A percentile compares a stretch with the other conserved stretches of the same genome.
phyloP scores from a whole-genome alignment of 2,329 filamentous ascomycete genomes.

The Penicillium sp. region DNA sequence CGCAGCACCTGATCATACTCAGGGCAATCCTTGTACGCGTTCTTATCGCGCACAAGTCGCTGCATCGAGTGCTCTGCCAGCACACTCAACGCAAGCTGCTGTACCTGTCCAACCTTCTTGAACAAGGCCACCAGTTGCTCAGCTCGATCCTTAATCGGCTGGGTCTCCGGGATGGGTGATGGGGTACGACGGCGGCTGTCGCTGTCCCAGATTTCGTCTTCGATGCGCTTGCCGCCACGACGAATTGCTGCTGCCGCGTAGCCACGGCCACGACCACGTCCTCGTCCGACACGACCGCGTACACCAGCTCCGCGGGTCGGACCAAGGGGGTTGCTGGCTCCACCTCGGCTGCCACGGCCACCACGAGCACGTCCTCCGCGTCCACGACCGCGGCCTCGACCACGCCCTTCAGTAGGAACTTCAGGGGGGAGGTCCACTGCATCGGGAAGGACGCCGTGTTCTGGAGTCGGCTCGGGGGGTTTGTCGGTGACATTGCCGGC shows the following conservation, averaged over 20 bases:
- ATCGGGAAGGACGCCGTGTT: conserved; percentile 8
- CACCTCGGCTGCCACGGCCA: conserved; percentile 37
- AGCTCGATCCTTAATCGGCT: conserved; percentile 45
- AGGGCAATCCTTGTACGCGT: conserved; percentile 42
- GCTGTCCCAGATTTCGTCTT: conserved; percentile 32
- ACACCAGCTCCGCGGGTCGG: conserved; percentile 17
- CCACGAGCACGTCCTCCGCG: conserved; percentile 27
- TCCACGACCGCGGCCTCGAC: neutral
- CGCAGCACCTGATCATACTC: conserved; percentile 42
- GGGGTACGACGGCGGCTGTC: conserved; percentile 39
- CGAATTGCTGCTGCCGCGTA: conserved; percentile 19
- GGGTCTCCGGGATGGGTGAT: conserved; percentile 39
- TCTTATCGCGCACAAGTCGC: conserved; percentile 44
- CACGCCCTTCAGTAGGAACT: neutral
- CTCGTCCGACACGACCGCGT: conserved; percentile 29
- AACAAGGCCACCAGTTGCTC: conserved; percentile 46
- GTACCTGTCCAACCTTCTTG: conserved; percentile 44
- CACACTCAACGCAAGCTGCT: conserved; percentile 43
- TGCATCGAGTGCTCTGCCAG: conserved; percentile 43
- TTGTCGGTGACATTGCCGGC: conserved; percentile 19
- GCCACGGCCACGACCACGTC: conserved; percentile 32
- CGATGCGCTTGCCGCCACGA: conserved; percentile 26
- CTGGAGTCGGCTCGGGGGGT: conserved; percentile 24
- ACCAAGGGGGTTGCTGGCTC: conserved; percentile 33
- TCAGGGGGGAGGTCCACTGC: neutral